Evolutionary conservation across 805 yeast genomes (phyloP).

Genomic region (Clavispora santaluciae): DNA sequence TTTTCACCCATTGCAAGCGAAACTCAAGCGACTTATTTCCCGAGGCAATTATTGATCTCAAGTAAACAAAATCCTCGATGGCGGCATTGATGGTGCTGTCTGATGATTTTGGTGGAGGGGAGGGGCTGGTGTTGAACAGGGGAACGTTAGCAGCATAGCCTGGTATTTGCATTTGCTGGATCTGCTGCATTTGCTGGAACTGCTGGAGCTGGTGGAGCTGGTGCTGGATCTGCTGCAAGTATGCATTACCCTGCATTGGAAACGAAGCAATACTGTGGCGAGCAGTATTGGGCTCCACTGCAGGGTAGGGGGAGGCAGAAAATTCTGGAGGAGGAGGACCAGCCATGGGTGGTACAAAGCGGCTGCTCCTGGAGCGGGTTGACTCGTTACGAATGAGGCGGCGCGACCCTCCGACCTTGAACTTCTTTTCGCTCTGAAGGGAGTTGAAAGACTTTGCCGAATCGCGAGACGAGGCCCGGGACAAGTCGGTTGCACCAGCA

Average conservation of each 20-base stretch:
- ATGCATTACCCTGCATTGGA: slow-evolving; percentile 17
- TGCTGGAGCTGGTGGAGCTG: slow-evolving; percentile 42
- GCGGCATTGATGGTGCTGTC: slow-evolving; percentile 27
- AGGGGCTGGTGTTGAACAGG: neutral
- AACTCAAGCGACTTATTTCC: slow-evolving; percentile 40
- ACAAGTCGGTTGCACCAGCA: neutral
- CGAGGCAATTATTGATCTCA: slow-evolving; percentile 33
- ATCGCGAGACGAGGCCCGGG: slow-evolving; percentile 6
- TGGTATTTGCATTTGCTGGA: neutral
- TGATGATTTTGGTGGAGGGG: slow-evolving; percentile 5
- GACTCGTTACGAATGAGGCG: slow-evolving; percentile 11
- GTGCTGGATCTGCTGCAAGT: slow-evolving; percentile 51
- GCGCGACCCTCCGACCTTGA: slow-evolving; percentile 10
- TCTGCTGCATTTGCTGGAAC: slow-evolving; percentile 6
- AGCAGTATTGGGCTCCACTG: slow-evolving; percentile 1
- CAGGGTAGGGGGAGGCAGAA: slow-evolving; percentile 1
- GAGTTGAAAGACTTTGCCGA: slow-evolving; percentile 24
- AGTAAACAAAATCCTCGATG: slow-evolving; percentile 29
- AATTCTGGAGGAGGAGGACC: slow-evolving; percentile 17
- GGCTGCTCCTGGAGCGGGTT: neutral
- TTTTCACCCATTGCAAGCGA: slow-evolving; percentile 39
- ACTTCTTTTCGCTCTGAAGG: slow-evolving; percentile 25
- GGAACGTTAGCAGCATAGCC: neutral
- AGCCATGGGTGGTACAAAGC: slow-evolving; percentile 12
- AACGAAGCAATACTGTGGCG: slow-evolving; percentile 10